Evolutionary conservation across 1,284 basidiomycete species (phyloP).

Genomic region (Fomitiporia mediterranea): DNA sequence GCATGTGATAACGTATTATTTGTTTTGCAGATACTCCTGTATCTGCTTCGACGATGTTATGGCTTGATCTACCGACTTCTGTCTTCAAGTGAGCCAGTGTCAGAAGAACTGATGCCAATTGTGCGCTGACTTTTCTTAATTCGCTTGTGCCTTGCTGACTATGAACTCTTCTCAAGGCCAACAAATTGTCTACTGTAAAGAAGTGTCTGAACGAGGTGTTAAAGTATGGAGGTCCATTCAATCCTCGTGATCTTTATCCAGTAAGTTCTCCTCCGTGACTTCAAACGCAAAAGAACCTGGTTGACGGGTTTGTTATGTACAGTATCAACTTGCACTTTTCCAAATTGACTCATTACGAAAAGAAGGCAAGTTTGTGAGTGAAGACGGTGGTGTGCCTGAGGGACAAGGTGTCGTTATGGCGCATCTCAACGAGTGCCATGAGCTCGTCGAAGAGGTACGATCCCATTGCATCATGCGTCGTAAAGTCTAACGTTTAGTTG

Average conservation of each 20-base stretch:
- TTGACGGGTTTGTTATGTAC: conserved; percentile 10
- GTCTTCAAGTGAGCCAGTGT: conserved; percentile 98
- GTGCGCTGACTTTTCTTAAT: conserved; percentile 44
- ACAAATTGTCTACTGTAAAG: conserved; percentile 90
- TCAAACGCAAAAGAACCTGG: conserved; percentile 1
- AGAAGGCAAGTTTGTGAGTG: conserved; percentile 89
- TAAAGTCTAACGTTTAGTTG: background rate
- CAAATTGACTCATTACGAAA: conserved; percentile 93
- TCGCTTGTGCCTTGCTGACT: conserved; percentile 7
- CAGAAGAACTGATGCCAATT: conserved; percentile 95
- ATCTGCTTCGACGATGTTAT: conserved; percentile 91
- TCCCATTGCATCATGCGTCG: conserved; percentile 2
- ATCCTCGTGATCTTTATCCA: conserved; percentile 93
- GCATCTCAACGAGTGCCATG: conserved; percentile 94
- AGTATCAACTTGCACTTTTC: conserved; percentile 94
- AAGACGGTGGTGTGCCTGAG: conserved; percentile 84
- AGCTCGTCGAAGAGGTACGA: conserved; percentile 84
- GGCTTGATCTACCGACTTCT: conserved; percentile 93
- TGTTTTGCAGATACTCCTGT: conserved; percentile 73
- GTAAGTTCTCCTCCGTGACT: conserved; percentile 40
- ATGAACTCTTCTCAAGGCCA: conserved; percentile 53
- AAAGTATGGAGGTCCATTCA: conserved; percentile 95
- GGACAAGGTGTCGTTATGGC: conserved; percentile 97
- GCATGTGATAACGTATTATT: background rate
- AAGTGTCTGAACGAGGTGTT: conserved; percentile 97